Conservation (phyloP, 139 green algal species). For the Chloropicon primus region DNA sequence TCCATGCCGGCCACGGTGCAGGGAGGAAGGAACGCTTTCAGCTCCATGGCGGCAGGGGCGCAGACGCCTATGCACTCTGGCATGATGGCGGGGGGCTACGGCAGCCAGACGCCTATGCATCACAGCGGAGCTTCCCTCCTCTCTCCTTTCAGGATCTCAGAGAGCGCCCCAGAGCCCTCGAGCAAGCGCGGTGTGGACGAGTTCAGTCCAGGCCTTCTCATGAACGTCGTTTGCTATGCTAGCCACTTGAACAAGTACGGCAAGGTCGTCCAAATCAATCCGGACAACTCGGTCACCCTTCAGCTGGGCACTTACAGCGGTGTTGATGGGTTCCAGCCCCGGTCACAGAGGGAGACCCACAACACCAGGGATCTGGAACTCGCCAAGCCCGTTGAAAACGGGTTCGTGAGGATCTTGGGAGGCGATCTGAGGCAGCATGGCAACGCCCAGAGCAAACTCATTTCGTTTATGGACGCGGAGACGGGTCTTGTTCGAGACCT, state of each 20-base stretch:
- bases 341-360: not conserved
- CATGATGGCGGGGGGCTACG: not conserved
- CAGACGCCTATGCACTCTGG: not conserved
- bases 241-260: not conserved
- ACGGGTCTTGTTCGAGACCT: not conserved
- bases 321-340: not conserved
- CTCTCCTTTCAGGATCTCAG: not conserved
- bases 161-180: not conserved
- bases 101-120: not conserved
- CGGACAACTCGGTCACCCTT: not conserved
- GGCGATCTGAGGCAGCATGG: not conserved
- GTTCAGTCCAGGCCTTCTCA: not conserved
- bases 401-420: not conserved
- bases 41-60: not conserved
- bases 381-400: not conserved
- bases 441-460: not conserved
- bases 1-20: not conserved
- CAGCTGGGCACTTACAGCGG: not conserved
- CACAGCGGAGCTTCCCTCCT: not conserved
- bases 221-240: not conserved
- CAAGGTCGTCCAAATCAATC: not conserved
- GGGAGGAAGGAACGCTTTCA: not conserved
- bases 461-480: not conserved
- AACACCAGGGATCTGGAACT: not conserved
- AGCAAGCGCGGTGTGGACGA: not conserved